Conservation (phyloP, 108 stramenopile species). For the Cyclostephanos tholiformis region DNA sequence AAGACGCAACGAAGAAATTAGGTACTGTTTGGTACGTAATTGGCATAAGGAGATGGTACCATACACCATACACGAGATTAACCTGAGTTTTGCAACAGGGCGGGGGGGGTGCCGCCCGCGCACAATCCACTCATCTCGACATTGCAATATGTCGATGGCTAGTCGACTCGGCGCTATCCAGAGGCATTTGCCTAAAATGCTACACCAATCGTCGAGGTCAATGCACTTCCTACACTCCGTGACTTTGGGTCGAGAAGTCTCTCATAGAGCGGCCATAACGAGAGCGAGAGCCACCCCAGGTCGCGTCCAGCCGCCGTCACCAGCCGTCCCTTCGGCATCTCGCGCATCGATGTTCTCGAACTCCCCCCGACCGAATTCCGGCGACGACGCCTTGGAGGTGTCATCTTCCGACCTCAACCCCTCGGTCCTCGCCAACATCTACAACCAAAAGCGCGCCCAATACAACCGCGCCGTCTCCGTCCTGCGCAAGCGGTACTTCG, state of each 20-base stretch:
- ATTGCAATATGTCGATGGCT: no score
- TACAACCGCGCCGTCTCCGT: conserved; percentile 69
- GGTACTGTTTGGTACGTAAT: no score
- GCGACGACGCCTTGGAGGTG: neutral
- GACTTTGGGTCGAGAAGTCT: neutral
- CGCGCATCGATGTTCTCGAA: conserved; percentile 1
- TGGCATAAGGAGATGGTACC: no score
- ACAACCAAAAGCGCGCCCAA: conserved; percentile 56
- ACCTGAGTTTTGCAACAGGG: no score
- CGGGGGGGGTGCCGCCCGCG: no score
- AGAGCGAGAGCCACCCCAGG: neutral
- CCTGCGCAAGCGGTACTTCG: conserved; percentile 71
- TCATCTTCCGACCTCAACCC: conserved; percentile 5
- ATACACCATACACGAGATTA: no score
- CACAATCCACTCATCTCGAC: no score
- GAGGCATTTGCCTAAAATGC: conserved; percentile 15
- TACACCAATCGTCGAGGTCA: neutral
- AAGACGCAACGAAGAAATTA: no score
- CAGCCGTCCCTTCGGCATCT: neutral
- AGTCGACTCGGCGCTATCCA: conserved; percentile 13
- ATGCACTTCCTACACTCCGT: neutral
- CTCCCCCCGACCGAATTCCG: conserved; percentile 8
- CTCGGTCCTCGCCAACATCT: conserved; percentile 43
- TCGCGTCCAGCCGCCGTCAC: neutral
- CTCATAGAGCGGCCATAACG: conserved; percentile 3